These are phyloP conservation scores for Pyrus communis DNA, from an alignment of 306 rosid genomes.

Conservation along the genomic window DNA sequence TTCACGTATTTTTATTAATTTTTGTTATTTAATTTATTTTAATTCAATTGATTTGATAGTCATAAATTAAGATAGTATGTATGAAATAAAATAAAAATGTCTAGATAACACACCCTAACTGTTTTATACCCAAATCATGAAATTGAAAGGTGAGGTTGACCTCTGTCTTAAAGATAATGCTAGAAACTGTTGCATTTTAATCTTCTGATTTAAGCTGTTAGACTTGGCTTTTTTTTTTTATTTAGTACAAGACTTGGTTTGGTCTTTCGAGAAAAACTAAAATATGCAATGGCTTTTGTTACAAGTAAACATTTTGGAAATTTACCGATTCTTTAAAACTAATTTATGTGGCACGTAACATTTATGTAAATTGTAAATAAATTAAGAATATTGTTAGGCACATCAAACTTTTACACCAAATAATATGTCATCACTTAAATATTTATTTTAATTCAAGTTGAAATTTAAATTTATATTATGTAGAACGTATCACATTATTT, in stretches of 20 bases:
- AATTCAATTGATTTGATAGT: rapidly evolving
- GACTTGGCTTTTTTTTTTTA: background rate
- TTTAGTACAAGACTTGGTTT: background rate
- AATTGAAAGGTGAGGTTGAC: background rate
- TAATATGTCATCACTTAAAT: no score
- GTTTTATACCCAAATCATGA: background rate
- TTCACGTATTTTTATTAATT: no score
- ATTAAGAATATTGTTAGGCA: no score
- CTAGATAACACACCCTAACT: no score
- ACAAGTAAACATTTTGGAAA: background rate
- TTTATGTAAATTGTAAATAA: no score
- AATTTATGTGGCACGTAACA: background rate
- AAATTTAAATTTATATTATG: no score
- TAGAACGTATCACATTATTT: no score
- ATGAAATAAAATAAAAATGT: no score
- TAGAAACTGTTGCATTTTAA: background rate
- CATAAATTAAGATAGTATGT: no score
- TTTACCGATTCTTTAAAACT: background rate
- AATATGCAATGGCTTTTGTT: background rate
- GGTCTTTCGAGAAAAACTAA: background rate
- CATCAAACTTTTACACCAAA: no score
- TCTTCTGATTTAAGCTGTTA: background rate
- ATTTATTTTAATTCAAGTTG: no score
- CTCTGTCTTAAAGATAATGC: background rate
- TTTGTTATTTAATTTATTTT: no score